Evolutionary conservation across 2,329 filamentous ascomycete species (phyloP), one percentile per base, ranked within the genome.

Genomic region (Arthrobotrys pseudoclavata): DNA sequence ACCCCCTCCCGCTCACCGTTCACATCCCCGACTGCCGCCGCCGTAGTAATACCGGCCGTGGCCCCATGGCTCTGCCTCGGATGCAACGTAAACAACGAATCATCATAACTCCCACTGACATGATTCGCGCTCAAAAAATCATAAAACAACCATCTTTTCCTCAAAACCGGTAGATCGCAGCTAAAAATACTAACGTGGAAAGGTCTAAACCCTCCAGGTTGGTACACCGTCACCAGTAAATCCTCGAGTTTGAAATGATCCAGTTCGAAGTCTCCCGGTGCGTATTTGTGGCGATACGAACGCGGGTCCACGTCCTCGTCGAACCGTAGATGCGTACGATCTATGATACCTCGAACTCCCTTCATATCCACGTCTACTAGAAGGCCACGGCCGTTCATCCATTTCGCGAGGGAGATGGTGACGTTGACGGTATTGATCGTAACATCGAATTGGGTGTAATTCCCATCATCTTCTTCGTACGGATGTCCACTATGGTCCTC

Each of bases 81-180:
- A 83, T 99, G 96, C 55, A 99, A 97, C 0, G 94, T 98, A 83
- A 99, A 99, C 1, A 99, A 87, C 0, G 96, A 98, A 69, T 96
- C 93, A 82, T 99, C 96, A 81, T 92, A 97, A 0, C 94, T 96
- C 1, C 96, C 96, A 12, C 93, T 97, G 89, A 98, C 97, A 84
- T 96, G 95, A 82, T 93, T 97, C 18, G 96, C 96, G 0, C 92
- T 96, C 29, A 99, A 85, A 81, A 99, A 96, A 83, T 99, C 96
- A 85, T 99, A 99, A 83, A 98, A 97, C 0, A 99, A 87, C 92
- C 94, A 99, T 82, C 97, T 95, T 82, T 97, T 98, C 64, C 96
- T 89, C 55, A 99, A 86, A 81, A 96, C 92, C 0, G 96, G 95
- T 45, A 99, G 88, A 82, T 98, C 95, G 83, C 95, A 97, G 5